Base-by-base conservation (phyloP, 2,329 filamentous ascomycete species). In the Apiospora saccharicola region DNA sequence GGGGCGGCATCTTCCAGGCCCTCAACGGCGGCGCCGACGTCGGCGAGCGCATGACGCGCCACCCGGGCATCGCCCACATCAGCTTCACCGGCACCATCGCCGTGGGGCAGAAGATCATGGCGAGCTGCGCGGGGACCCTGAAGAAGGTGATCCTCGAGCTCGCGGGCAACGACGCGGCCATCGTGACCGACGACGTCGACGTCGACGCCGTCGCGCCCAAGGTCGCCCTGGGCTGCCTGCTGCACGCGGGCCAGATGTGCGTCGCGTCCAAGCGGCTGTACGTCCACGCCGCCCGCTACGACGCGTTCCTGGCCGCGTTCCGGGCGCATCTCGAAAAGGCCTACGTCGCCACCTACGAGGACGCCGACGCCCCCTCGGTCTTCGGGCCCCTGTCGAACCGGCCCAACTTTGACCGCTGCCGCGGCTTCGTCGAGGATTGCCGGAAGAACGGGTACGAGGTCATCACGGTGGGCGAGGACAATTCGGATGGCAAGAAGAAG, bases 341-440 rank as follows among this genome's bases (percentile, higher is more conserved):
- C 10, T 41, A 70, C 46, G 22, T 43, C 70, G 82, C 82, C 57
- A 83, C 86, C 14, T 75, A 79, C 72, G 79, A 80, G 70, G 81
- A 82, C 34, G 73, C 72, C 13, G 61, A 70, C 4, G 75, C 76
- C 19, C 78, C 78, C 47, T 80, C 79, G 61, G 78, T 88, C 51
- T 85, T 90, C 71, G 88, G 90, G 0, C 91, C 91, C 0, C 81
- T 93, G 2, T 90, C 91, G 73, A 93, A 93, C 80, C 81, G 85
- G 75, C 87, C 90, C 86, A 91, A 93, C 79, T 93, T 86, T 77
- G 87, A 91, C 67, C 86, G 86, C 34, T 88, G 90, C 37, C 87
- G 87, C 76, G 79, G 83, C 16, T 86, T 91, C 73, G 85, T 92
- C 70, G 83, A 84, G 13, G 88, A 90, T 69, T 88, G 87, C 72